Base-by-base conservation (phyloP, 2,329 filamentous ascomycete species). In the Ophiostoma triangulosporum region DNA sequence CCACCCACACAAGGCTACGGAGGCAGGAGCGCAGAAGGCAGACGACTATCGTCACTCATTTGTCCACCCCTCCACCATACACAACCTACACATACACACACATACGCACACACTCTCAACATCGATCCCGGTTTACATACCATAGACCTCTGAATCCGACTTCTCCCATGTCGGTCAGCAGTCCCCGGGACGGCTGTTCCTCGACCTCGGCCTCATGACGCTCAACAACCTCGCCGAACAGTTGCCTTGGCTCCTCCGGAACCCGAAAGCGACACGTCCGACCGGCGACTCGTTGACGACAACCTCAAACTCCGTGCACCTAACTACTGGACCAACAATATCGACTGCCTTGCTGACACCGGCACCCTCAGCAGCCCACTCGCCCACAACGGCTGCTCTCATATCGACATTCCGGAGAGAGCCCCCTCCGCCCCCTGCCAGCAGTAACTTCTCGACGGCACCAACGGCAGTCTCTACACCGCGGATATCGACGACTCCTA, bases 161-260 rank as follows among this genome's bases (percentile, higher is more conserved):
- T 9, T 20, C 15, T 9, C 54, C 32, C 56, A 64, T 64, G 63
- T 54, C 54, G 54, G 56, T 32, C 56, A 50, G 53, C 51, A 54
- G 51, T 56, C 48, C 48, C 51, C 58, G 64, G 67, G 64, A 68
- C 65, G 36, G 51, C 52, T 50, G 48, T 59, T 57, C 65, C 64
- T 67, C 63, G 64, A 63, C 63, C 54, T 66, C 66, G 70, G 63
- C 70, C 75, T 74, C 69, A 81, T 81, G 77, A 81, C 77, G 69
- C 75, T 74, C 64, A 79, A 80, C 68, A 81, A 81, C 63, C 71
- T 81, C 56, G 64, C 67, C 60, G 72, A 76, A 62, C 75, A 81
- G 64, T 67, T 81, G 60, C 69, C 73, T 60, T 81, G 77, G 77
- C 69, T 81, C 62, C 63, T 78, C 61, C 69, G 69, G 61, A 74